phyloP scores from a whole-genome alignment of 2,329 filamentous ascomycete genomes.

The Pyrenophora tritici-repentis region DNA sequence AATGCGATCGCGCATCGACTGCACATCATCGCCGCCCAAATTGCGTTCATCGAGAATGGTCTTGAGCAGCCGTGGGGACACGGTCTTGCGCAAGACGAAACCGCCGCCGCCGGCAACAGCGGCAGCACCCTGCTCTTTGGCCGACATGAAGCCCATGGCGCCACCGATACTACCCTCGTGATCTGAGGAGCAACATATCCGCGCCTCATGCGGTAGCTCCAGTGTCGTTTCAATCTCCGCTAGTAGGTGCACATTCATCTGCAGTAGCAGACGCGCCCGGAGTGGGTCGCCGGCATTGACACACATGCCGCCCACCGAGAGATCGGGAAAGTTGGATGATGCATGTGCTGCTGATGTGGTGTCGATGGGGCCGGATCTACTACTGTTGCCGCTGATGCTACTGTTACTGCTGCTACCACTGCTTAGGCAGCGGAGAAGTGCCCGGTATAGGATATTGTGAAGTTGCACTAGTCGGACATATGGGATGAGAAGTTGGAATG shows the following conservation, averaged over 20 bases:
- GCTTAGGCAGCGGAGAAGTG: conserved; percentile 1
- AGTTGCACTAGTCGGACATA: conserved; percentile 2
- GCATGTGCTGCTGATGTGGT: no score
- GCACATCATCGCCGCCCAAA: not conserved
- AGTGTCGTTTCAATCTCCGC: not conserved
- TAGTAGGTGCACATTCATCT: not conserved
- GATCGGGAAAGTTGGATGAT: not conserved
- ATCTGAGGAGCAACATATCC: not conserved
- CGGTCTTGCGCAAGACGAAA: not conserved
- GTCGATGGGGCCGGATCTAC: no score
- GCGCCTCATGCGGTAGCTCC: not conserved
- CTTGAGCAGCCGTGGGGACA: not conserved
- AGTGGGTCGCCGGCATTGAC: not conserved
- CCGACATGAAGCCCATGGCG: not conserved
- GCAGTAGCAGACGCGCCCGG: not conserved
- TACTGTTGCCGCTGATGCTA: not conserved
- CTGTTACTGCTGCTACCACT: not conserved
- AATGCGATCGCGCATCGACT: conserved; percentile 3
- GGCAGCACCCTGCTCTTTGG: not conserved
- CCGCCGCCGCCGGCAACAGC: not conserved
- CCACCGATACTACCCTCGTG: not conserved
- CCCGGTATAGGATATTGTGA: conserved; percentile 1
- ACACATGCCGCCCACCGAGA: not conserved
- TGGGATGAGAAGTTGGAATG: not conserved
- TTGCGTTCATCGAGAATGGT: conserved; percentile 3